phyloP scores from a whole-genome alignment of 805 yeast genomes.

The Lachancea fermentati region DNA sequence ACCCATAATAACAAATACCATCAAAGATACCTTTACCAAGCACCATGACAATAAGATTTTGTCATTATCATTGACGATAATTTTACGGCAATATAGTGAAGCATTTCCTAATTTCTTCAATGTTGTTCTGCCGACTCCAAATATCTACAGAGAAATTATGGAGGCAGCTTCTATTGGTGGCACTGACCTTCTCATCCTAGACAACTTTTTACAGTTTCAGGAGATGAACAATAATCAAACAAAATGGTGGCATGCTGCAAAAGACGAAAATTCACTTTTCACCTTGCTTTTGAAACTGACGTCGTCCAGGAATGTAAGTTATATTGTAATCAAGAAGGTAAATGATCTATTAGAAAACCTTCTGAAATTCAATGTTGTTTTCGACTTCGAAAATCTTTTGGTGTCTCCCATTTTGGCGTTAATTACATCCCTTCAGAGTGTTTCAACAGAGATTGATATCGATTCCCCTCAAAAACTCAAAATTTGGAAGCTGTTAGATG shows the following conservation, averaged over 20 bases:
- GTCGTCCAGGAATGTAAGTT: slow-evolving; percentile 28
- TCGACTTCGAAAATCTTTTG: slow-evolving; percentile 40
- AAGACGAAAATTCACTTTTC: slow-evolving; percentile 52
- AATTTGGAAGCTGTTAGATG: slow-evolving; percentile 67
- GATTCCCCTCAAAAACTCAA: slow-evolving; percentile 18
- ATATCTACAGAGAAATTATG: slow-evolving; percentile 35
- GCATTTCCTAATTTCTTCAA: slow-evolving; percentile 34
- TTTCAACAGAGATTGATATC: slow-evolving; percentile 11
- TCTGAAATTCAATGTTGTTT: slow-evolving; percentile 47
- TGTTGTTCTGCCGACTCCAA: slow-evolving; percentile 30
- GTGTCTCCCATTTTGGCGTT: slow-evolving; percentile 54
- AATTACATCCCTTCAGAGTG: slow-evolving; percentile 40
- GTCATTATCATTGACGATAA: slow-evolving; percentile 42
- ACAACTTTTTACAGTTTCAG: slow-evolving; percentile 56
- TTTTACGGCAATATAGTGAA: slow-evolving; percentile 37
- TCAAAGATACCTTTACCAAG: slow-evolving; percentile 38
- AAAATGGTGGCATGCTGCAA: slow-evolving; percentile 74
- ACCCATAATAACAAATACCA: slow-evolving; percentile 37
- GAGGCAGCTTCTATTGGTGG: slow-evolving; percentile 36
- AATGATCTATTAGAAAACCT: slow-evolving; percentile 45
- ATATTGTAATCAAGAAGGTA: slow-evolving; percentile 38
- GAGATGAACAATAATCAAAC: slow-evolving; percentile 46
- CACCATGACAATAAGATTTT: slow-evolving; percentile 40
- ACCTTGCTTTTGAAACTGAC: slow-evolving; percentile 58
- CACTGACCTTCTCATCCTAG: slow-evolving; percentile 52